Evolutionary conservation across 768 basidiomycete species (phyloP).

Genomic region (Dioszegia aurantiaca): DNA sequence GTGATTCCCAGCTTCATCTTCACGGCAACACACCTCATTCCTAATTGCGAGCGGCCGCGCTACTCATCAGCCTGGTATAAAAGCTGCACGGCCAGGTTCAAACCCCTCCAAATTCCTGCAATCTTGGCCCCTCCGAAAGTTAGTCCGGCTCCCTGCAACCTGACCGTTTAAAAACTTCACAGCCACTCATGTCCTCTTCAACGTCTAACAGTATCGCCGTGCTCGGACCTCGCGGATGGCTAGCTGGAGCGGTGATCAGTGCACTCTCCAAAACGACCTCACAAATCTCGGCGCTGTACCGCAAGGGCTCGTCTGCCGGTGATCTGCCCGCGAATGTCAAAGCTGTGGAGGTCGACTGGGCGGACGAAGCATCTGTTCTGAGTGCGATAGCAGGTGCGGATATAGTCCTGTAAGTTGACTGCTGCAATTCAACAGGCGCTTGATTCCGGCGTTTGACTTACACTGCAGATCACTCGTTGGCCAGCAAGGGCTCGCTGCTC

Average conservation of each 20-base stretch:
- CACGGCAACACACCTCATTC: too few species aligned
- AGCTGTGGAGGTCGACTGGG: slow-evolving; percentile 5
- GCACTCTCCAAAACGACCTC: neutral
- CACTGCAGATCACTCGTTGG: neutral
- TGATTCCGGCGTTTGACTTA: neutral
- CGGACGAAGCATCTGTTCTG: neutral
- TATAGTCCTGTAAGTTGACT: slow-evolving; percentile 6
- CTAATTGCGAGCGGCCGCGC: too few species aligned
- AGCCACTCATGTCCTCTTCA: neutral
- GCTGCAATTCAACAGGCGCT: too few species aligned
- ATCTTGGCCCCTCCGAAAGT: too few species aligned
- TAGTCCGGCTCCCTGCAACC: too few species aligned
- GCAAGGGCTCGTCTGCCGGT: neutral
- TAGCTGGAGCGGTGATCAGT: neutral
- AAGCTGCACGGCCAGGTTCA: too few species aligned
- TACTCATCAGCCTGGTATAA: too few species aligned
- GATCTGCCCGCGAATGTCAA: neutral
- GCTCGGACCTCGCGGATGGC: neutral
- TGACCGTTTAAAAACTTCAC: too few species aligned
- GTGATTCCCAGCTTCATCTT: too few species aligned
- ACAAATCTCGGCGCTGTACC: neutral
- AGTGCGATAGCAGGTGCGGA: neutral
- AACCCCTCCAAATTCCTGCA: too few species aligned
- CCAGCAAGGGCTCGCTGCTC: neutral
- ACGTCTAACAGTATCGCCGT: neutral